Evolutionary conservation across 495 filamentous ascomycete species (phyloP), one percentile per base, ranked within the genome.

Genomic region (Neurospora sublineolata): DNA sequence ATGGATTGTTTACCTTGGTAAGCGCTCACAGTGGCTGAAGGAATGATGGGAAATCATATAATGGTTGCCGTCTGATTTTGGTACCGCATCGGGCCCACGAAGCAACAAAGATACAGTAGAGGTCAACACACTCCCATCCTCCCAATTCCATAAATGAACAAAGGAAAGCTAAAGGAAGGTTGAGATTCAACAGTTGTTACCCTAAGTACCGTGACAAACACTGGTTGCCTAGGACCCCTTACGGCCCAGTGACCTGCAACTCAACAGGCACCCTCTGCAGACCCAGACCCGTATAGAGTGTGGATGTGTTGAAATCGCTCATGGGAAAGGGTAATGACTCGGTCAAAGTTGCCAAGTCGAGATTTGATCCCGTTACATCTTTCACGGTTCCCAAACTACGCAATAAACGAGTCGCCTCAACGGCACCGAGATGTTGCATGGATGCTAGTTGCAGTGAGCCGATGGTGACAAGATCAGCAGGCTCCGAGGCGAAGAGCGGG

Each of bases 361-460:
- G 33, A 18, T 64, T 68, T 3, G 70, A 42, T 33, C 71, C 72
- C 9, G 27, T 37, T 7, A 74, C 27, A 12, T 73, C 71, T 3
- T 70, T 9, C 5, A 69, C 46, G 4, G 60, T 14, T 6, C 72
- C 73, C 18, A 76, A 23, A 9, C 70, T 68, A 16, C 73, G 74
- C 8, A 79, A 70, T 11, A 79, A 12, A 4, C 72, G 71, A 4
- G 72, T 58, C 1, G 74, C 74, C 20, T 73, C 73, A 4, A 76
- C 73, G 5, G 77, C 77, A 6, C 73, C 73, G 10, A 64, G 69
- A 27, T 79, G 76, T 39, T 72, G 73, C 77, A 79, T 76, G 38
- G 76, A 76, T 12, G 72, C 68, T 39, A 79, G 71, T 72, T 79
- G 76, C 11, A 79, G 67, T n/a, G 73, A 73, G 23, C 76, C 76